phyloP scores from a whole-genome alignment of 768 basidiomycete species.

The Phanerodontia chrysosporium region DNA sequence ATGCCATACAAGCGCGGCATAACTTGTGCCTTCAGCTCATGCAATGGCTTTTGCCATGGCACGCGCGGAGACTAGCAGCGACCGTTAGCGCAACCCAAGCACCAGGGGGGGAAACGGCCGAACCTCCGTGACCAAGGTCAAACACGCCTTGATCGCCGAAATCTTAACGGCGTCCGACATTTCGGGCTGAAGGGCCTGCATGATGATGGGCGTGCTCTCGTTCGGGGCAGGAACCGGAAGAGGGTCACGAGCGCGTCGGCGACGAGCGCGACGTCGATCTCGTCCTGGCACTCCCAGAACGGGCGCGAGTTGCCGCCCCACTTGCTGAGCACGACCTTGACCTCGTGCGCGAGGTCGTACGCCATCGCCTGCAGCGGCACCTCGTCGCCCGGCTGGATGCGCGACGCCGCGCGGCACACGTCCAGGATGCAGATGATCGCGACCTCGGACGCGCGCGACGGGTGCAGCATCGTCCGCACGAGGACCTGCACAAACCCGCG shows the following conservation, averaged over 20 bases:
- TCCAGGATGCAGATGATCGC: slow-evolving; percentile 74
- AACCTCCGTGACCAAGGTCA: slow-evolving; percentile 68
- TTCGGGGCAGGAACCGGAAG: slow-evolving; percentile 63
- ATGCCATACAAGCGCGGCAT: slow-evolving; percentile 49
- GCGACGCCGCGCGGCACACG: slow-evolving; percentile 66
- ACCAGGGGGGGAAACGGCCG: slow-evolving; percentile 7
- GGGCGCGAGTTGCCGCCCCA: slow-evolving; percentile 35
- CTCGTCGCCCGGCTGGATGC: slow-evolving; percentile 43
- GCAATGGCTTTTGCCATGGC: slow-evolving; percentile 53
- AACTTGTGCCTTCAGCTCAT: slow-evolving; percentile 41
- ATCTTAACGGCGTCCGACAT: slow-evolving; percentile 80
- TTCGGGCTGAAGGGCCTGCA: slow-evolving; percentile 66
- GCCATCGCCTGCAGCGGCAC: slow-evolving; percentile 62
- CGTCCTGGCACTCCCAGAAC: slow-evolving; percentile 70
- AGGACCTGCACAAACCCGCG: slow-evolving; percentile 60
- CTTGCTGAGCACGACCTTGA: slow-evolving; percentile 53
- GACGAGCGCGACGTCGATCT: slow-evolving; percentile 72
- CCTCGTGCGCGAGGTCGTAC: slow-evolving; percentile 71
- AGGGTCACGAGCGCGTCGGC: slow-evolving; percentile 70
- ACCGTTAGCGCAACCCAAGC: neutral
- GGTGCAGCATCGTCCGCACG: slow-evolving; percentile 49
- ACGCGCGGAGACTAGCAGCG: slow-evolving; percentile 44
- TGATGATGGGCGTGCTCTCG: slow-evolving; percentile 57
- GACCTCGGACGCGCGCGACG: slow-evolving; percentile 59
- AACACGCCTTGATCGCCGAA: slow-evolving; percentile 67